Evolutionary conservation across 1,284 basidiomycete species (phyloP).

Genomic region (Mycena citricolor): DNA sequence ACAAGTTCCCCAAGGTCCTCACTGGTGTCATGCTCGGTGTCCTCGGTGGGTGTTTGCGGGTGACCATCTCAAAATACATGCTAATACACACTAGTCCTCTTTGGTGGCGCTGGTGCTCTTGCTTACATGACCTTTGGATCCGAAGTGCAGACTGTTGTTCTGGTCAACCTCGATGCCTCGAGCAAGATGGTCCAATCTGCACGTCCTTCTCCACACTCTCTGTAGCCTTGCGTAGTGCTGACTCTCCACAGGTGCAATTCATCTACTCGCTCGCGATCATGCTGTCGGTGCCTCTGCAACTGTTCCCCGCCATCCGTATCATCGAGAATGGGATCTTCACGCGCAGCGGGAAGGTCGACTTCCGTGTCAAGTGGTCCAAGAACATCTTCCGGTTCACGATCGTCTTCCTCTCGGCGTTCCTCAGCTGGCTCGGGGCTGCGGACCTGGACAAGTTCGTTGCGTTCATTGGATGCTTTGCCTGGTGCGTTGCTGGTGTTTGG

Average conservation of each 20-base stretch:
- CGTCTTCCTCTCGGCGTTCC: slow-evolving; percentile 72
- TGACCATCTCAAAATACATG: slow-evolving; percentile 1
- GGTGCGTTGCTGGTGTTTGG: slow-evolving; percentile 74
- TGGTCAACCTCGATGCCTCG: slow-evolving; percentile 88
- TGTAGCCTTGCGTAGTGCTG: slow-evolving; percentile 3
- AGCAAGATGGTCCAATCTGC: slow-evolving; percentile 90
- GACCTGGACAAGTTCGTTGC: slow-evolving; percentile 98
- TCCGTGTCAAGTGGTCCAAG: slow-evolving; percentile 86
- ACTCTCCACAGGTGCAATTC: slow-evolving; percentile 63
- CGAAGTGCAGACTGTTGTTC: slow-evolving; percentile 89
- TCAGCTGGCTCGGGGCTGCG: slow-evolving; percentile 84
- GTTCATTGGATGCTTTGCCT: slow-evolving; percentile 92
- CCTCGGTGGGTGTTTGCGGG: slow-evolving; percentile 45
- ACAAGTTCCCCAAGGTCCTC: slow-evolving; percentile 87
- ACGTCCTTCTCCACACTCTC: slow-evolving; percentile 20
- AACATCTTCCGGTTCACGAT: slow-evolving; percentile 83
- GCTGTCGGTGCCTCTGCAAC: slow-evolving; percentile 90
- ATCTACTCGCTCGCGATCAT: slow-evolving; percentile 92
- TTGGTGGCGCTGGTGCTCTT: slow-evolving; percentile 87
- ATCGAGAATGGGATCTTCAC: slow-evolving; percentile 97
- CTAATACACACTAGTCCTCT: slow-evolving; percentile 56
- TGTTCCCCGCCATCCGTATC: slow-evolving; percentile 97
- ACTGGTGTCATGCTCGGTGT: slow-evolving; percentile 90
- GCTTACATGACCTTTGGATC: slow-evolving; percentile 90
- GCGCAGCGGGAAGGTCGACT: slow-evolving; percentile 78